These are phyloP conservation scores for Colletotrichum eleusines DNA, from an alignment of 2,329 filamentous ascomycete genomes.

Conservation along the genomic window DNA sequence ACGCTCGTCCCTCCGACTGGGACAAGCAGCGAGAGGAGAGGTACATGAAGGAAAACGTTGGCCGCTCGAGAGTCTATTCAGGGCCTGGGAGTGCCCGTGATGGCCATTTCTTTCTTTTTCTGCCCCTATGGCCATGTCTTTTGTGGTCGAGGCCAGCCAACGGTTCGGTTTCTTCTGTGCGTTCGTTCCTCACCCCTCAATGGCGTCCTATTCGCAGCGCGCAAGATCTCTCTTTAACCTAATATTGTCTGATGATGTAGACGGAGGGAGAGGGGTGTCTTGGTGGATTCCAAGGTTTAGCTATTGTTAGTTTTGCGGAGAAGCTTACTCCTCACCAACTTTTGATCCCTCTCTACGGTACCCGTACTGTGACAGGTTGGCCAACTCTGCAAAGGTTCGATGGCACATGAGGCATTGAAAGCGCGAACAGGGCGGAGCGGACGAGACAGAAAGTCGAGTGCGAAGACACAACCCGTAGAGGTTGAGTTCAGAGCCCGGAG, in stretches of 20 bases:
- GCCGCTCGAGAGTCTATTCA: slow-evolving; percentile 17
- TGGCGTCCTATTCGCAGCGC: not conserved
- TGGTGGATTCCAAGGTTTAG: slow-evolving; percentile 1
- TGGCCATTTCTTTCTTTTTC: slow-evolving; percentile 18
- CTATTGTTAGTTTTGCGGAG: slow-evolving; percentile 24
- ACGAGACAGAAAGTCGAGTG: not conserved
- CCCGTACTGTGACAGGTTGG: not conserved
- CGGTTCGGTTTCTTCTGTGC: slow-evolving; percentile 12
- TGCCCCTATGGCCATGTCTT: slow-evolving; percentile 17
- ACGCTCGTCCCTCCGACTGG: not conserved
- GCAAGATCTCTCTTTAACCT: not conserved
- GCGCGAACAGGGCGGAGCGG: slow-evolving; percentile 3
- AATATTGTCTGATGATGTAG: not conserved
- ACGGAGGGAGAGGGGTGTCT: not conserved
- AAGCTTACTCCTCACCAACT: slow-evolving; percentile 21
- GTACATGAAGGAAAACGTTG: slow-evolving; percentile 1
- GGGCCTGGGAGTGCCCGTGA: slow-evolving; percentile 18
- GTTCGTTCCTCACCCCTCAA: not conserved
- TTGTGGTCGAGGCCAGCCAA: slow-evolving; percentile 11
- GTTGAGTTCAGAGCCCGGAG: not conserved
- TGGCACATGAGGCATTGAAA: not conserved
- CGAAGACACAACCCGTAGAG: not conserved
- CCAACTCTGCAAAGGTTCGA: not conserved
- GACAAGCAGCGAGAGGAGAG: not conserved
- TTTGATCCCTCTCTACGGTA: not conserved